phyloP scores from a whole-genome alignment of 257 asterid species.

The Ilex asprella region DNA sequence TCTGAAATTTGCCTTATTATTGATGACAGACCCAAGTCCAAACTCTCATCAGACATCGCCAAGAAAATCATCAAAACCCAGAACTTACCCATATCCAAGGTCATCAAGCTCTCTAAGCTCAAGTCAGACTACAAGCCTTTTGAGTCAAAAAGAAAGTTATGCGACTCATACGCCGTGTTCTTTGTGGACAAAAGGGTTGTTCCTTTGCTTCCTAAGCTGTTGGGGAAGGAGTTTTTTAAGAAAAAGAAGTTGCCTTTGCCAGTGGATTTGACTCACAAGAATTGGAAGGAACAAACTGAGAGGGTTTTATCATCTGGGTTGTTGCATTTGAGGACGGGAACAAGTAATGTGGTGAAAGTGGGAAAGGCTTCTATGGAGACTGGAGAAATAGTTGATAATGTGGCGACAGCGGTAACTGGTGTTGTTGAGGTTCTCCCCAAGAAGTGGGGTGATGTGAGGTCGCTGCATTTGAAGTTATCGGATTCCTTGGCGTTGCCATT shows the following conservation, averaged over 20 bases:
- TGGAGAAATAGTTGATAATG: slow-evolving; percentile 62
- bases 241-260: slow-evolving; percentile 86
- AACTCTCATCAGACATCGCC: slow-evolving; percentile 46
- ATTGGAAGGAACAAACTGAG: slow-evolving; percentile 61
- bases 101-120: slow-evolving; percentile 60
- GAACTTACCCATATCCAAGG: slow-evolving; percentile 45
- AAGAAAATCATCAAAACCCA: slow-evolving; percentile 59
- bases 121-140: slow-evolving; percentile 68
- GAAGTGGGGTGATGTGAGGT: slow-evolving; percentile 87
- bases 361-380: slow-evolving; percentile 63
- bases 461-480: slow-evolving; percentile 65
- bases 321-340: slow-evolving; percentile 63
- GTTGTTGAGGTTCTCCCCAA: slow-evolving; percentile 50
- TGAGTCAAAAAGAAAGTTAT: slow-evolving; percentile 74
- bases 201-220: slow-evolving; percentile 74
- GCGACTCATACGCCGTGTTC: slow-evolving; percentile 65
- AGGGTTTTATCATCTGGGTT: slow-evolving; percentile 56
- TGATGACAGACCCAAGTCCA: slow-evolving; percentile 61
- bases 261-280: slow-evolving; percentile 57
- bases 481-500: slow-evolving; percentile 76
- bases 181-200: slow-evolving; percentile 74
- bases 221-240: slow-evolving; percentile 71
- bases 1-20: slow-evolving; percentile 58
- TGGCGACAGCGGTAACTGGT: slow-evolving; percentile 39
- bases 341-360: slow-evolving; percentile 76